These are phyloP conservation scores for Penicillium sp. DNA, from an alignment of 2,329 filamentous ascomycete species.

Conservation along the genomic window DNA sequence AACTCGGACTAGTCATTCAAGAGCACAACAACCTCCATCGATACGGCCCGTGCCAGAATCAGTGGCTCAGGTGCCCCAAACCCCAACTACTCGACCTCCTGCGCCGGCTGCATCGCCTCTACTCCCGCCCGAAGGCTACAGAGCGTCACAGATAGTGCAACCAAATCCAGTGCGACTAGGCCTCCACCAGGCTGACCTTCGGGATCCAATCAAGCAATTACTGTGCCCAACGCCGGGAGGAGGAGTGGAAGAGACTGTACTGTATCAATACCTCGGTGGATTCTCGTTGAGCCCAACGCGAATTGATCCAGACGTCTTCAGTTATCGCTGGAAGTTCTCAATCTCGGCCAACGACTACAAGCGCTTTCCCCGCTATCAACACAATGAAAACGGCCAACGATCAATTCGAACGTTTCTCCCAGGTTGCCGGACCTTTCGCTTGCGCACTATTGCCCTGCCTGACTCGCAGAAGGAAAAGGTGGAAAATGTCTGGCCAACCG, in stretches of 20 bases:
- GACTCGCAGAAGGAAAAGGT: constrained; percentile 33
- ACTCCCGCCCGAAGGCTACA: constrained; percentile 15
- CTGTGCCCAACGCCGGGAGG: constrained; percentile 20
- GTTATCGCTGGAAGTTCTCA: constrained; percentile 39
- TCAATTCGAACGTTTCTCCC: constrained; percentile 44
- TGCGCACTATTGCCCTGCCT: constrained; percentile 64
- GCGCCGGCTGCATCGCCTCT: constrained; percentile 1
- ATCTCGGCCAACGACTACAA: constrained; percentile 33
- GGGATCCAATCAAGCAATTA: constrained; percentile 52
- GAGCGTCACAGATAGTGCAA: constrained; percentile 18
- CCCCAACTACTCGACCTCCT: neutral
- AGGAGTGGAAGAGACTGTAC: constrained; percentile 26
- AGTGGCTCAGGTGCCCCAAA: neutral
- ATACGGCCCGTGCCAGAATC: neutral
- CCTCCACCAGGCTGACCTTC: constrained; percentile 61
- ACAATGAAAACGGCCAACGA: constrained; percentile 25
- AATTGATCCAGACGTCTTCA: constrained; percentile 29
- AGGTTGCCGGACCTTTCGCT: constrained; percentile 64
- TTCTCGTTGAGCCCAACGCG: constrained; percentile 34
- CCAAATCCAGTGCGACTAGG: constrained; percentile 19
- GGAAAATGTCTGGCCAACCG: constrained; percentile 62
- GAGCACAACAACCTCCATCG: neutral
- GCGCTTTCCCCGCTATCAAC: constrained; percentile 35
- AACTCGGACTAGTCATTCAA: neutral
- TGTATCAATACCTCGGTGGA: constrained; percentile 41